Evolutionary conservation across 2,329 filamentous ascomycete species (phyloP).

Genomic region (Microsporum audouinii): DNA sequence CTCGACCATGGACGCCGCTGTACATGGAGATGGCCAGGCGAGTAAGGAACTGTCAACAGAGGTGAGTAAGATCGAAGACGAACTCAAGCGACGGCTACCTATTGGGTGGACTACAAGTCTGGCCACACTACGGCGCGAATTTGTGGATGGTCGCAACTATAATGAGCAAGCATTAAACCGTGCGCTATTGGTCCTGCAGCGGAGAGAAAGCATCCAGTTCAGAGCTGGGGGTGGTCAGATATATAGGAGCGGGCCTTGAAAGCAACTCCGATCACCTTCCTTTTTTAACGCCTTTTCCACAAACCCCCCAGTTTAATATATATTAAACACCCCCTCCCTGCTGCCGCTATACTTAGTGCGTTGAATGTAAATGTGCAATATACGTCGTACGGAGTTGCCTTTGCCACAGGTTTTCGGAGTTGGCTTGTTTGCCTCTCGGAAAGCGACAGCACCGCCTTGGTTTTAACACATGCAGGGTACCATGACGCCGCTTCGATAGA

Average conservation of each 20-base stretch:
- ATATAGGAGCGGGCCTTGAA: constrained; percentile 32
- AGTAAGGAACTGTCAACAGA: constrained; percentile 87
- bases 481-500: neutral
- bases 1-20: constrained; percentile 95
- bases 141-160: constrained; percentile 85
- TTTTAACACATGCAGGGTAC: neutral
- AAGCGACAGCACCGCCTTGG: neutral
- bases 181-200: constrained; percentile 72
- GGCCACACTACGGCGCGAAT: constrained; percentile 73
- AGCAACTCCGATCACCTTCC: neutral
- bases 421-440: neutral
- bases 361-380: neutral
- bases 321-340: neutral
- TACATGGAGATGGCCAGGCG: constrained; percentile 71
- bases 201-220: constrained; percentile 59
- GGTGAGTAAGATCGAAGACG: constrained; percentile 72
- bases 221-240: constrained; percentile 40
- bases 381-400: neutral
- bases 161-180: constrained; percentile 75
- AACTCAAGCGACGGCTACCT: constrained; percentile 73
- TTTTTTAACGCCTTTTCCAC: neutral
- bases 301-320: neutral
- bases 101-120: constrained; percentile 94
- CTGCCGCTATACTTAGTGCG: neutral
- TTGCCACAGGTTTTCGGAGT: neutral